Evolutionary conservation across 2,329 filamentous ascomycete genomes (phyloP).

Genomic region (Alternaria ventricosa): DNA sequence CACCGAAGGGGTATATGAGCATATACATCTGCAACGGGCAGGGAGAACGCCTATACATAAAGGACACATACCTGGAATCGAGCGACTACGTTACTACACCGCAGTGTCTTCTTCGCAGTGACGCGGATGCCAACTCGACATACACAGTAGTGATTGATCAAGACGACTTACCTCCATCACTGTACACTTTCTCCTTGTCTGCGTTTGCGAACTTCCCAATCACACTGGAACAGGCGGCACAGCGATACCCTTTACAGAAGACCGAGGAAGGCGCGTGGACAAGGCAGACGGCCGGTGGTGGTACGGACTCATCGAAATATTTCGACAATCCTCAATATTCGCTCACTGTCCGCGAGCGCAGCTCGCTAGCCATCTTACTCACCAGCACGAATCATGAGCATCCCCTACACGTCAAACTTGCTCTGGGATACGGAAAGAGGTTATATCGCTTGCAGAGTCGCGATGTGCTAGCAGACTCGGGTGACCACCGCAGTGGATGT

Average conservation of each 20-base stretch:
- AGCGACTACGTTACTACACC: conserved; percentile 93
- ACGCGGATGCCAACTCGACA: conserved; percentile 59
- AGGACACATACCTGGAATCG: conserved; percentile 73
- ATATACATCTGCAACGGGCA: conserved; percentile 78
- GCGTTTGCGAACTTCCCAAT: conserved; percentile 75
- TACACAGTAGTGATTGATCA: conserved; percentile 77
- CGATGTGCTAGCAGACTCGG: conserved; percentile 81
- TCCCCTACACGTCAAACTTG: conserved; percentile 82
- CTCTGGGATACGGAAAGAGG: conserved; percentile 77
- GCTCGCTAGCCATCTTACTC: conserved; percentile 75
- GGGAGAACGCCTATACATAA: conserved; percentile 76
- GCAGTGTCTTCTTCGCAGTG: conserved; percentile 82
- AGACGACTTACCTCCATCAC: conserved; percentile 74
- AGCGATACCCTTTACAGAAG: conserved; percentile 65
- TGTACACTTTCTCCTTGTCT: conserved; percentile 86
- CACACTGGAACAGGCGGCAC: conserved; percentile 65
- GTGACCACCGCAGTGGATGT: conserved; percentile 85
- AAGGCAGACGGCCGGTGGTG: conserved; percentile 80
- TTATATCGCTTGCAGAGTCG: conserved; percentile 72
- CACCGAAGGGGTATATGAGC: conserved; percentile 77
- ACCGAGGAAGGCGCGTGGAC: conserved; percentile 75
- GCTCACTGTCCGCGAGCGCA: conserved; percentile 63
- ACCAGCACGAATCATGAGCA: conserved; percentile 71
- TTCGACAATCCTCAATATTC: conserved; percentile 87
- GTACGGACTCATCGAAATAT: conserved; percentile 76